A percentile compares a stretch with the other conserved stretches of the same genome.
These are phyloP conservation scores for Nidularia sp. DNA, from an alignment of 768 basidiomycete species.

Conservation along the genomic window DNA sequence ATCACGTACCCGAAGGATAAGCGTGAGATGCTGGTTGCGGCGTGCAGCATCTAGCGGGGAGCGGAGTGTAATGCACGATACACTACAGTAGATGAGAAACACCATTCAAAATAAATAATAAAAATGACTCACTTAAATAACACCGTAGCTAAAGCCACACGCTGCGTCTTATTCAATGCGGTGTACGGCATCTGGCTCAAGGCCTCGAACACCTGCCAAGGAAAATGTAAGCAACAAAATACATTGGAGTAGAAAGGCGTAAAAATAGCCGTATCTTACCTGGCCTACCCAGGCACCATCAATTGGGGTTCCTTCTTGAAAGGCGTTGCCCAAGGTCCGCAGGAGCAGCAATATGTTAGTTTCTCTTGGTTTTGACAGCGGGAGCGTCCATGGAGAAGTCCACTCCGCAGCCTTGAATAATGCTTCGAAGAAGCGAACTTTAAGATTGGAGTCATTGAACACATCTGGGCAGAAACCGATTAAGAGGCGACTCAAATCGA, in stretches of 20 bases:
- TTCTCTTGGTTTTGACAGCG: slow-evolving; percentile 68
- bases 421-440: slow-evolving; percentile 51
- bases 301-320: slow-evolving; percentile 49
- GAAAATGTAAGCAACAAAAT: not conserved
- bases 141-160: slow-evolving; percentile 76
- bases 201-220: slow-evolving; percentile 49
- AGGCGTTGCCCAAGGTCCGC: slow-evolving; percentile 75
- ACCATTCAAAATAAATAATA: not conserved
- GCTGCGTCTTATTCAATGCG: slow-evolving; percentile 61
- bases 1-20: slow-evolving; percentile 43
- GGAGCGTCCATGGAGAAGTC: slow-evolving; percentile 46
- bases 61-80: slow-evolving; percentile 57
- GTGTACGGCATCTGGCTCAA: slow-evolving; percentile 48
- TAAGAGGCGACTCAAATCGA: slow-evolving; percentile 81
- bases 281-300: slow-evolving; percentile 48
- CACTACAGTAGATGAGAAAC: slow-evolving; percentile 28
- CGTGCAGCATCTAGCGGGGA: slow-evolving; percentile 32
- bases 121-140: slow-evolving; percentile 74
- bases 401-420: slow-evolving; percentile 71
- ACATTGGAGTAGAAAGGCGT: too few relatives aligned
- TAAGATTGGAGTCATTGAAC: slow-evolving; percentile 37
- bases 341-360: slow-evolving; percentile 82
- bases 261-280: slow-evolving; percentile 27
- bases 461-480: slow-evolving; percentile 58
- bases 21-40: slow-evolving; percentile 36